Conservation (phyloP, 768 basidiomycete genomes). For the Artomyces pyxidatus region DNA sequence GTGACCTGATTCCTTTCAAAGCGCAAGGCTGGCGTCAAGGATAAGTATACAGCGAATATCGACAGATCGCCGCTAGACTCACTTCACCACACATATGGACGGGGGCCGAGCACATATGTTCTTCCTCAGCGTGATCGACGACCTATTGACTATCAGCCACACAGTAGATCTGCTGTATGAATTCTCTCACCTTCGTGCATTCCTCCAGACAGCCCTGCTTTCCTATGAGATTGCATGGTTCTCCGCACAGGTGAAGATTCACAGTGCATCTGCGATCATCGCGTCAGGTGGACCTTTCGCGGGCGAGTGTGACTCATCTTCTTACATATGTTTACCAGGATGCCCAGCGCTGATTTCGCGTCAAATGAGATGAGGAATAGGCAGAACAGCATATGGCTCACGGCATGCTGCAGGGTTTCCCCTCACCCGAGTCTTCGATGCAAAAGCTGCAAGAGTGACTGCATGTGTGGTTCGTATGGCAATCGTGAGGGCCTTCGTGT, state of each 20-base stretch:
- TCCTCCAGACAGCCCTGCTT: slow-evolving; percentile 42
- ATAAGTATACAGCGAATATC: background rate
- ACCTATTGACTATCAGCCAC: slow-evolving; percentile 25
- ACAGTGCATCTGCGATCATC: slow-evolving; percentile 38
- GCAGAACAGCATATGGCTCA: slow-evolving; percentile 19
- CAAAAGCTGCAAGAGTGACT: slow-evolving; percentile 34
- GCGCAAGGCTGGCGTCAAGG: slow-evolving; percentile 9
- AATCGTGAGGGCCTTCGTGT: slow-evolving; percentile 42
- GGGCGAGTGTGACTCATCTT: background rate
- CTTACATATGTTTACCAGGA: slow-evolving; percentile 46
- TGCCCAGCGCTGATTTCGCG: slow-evolving; percentile 51
- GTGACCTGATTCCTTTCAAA: slow-evolving; percentile 3
- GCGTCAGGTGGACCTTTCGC: background rate
- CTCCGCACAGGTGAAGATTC: slow-evolving; percentile 46
- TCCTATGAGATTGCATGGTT: slow-evolving; percentile 36
- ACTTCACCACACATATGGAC: slow-evolving; percentile 52
- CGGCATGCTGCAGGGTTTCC: slow-evolving; percentile 37
- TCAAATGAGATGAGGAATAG: background rate
- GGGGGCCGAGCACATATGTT: slow-evolving; percentile 45
- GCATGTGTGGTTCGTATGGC: slow-evolving; percentile 43
- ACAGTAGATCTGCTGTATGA: background rate
- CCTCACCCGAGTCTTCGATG: slow-evolving; percentile 22
- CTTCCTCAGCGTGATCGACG: slow-evolving; percentile 36
- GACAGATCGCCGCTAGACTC: too few relatives aligned
- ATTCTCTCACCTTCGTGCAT: slow-evolving; percentile 40